Evolutionary conservation across 139 green algal species (phyloP).

Genomic region (Diplosphaera chodatii): DNA sequence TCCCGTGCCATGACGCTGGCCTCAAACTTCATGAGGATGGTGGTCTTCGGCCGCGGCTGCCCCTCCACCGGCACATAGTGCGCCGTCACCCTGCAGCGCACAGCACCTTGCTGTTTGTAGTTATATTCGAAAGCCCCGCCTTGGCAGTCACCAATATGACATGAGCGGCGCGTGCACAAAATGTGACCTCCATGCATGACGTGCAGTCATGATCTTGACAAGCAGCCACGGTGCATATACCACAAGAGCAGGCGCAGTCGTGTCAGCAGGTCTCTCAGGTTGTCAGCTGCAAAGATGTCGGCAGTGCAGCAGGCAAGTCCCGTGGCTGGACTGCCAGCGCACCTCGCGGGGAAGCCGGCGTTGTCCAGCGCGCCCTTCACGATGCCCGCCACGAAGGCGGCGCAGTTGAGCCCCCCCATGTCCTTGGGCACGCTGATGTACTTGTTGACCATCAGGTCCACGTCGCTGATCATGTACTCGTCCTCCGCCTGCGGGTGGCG

Average conservation of each 20-base stretch:
- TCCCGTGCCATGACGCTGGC: constrained; percentile 63
- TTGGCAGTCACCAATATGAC: no score
- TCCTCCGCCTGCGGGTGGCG: constrained; percentile 42
- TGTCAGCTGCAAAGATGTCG: not conserved
- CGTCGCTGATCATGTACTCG: constrained; percentile 72
- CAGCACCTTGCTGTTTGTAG: not conserved
- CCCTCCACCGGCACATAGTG: constrained; percentile 61
- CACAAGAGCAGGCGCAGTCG: no score
- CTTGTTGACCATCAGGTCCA: constrained; percentile 77
- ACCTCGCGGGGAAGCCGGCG: constrained; percentile 84
- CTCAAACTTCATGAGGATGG: constrained; percentile 89
- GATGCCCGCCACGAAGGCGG: constrained; percentile 84
- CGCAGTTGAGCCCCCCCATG: constrained; percentile 85
- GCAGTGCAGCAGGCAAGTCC: not conserved
- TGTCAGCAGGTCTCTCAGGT: no score
- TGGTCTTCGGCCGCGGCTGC: constrained; percentile 61
- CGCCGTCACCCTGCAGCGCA: constrained; percentile 67
- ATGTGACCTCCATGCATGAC: no score
- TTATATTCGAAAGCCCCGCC: no score
- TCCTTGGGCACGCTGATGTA: constrained; percentile 91
- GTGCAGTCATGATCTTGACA: no score
- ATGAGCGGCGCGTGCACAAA: no score
- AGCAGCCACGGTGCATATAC: no score
- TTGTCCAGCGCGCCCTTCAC: constrained; percentile 83
- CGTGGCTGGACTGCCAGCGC: no score